phyloP scores from a whole-genome alignment of 352 stramenopile genomes.

The Globisporangium heterothallicum region DNA sequence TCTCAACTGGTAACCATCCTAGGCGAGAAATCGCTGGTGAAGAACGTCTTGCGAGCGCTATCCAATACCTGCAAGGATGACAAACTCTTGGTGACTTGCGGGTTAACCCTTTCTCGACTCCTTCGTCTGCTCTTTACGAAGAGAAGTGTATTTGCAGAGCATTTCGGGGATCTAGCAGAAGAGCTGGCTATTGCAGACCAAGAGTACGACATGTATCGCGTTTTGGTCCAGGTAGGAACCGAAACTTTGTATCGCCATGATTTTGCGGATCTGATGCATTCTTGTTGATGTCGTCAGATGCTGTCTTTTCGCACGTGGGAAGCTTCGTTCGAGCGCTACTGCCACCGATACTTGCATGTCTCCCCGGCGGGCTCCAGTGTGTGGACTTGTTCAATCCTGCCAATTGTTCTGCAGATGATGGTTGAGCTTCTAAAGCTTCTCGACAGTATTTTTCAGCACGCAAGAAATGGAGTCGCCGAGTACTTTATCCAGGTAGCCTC shows the following conservation, averaged over 20 bases:
- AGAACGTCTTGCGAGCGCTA: conserved; percentile 18
- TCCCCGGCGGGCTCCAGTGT: conserved; percentile 5
- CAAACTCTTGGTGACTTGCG: conserved; percentile 22
- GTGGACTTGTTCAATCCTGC: conserved; percentile 32
- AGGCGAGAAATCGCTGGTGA: conserved; percentile 17
- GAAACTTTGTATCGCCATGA: too few species aligned
- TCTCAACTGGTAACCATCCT: conserved; percentile 16
- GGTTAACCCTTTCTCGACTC: conserved; percentile 22
- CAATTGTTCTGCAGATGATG: conserved; percentile 31
- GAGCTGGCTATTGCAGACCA: conserved; percentile 22
- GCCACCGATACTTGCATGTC: conserved; percentile 23
- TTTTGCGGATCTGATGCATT: too few species aligned
- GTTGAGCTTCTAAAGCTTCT: conserved; percentile 32
- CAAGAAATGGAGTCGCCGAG: conserved; percentile 13
- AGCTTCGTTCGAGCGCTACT: conserved; percentile 22
- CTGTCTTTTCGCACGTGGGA: conserved; percentile 40
- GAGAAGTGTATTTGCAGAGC: conserved; percentile 10
- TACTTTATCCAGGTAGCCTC: conserved; percentile 28
- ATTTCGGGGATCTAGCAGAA: conserved; percentile 28
- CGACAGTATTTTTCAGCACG: conserved; percentile 22
- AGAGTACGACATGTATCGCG: conserved; percentile 27
- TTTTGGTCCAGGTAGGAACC: conserved; percentile 36
- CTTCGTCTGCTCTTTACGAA: conserved; percentile 27
- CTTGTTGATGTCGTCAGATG: conserved; percentile 19
- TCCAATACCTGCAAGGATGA: conserved; percentile 20